phyloP scores from a whole-genome alignment of 2,329 filamentous ascomycete genomes.

The Exserohilum turcica region DNA sequence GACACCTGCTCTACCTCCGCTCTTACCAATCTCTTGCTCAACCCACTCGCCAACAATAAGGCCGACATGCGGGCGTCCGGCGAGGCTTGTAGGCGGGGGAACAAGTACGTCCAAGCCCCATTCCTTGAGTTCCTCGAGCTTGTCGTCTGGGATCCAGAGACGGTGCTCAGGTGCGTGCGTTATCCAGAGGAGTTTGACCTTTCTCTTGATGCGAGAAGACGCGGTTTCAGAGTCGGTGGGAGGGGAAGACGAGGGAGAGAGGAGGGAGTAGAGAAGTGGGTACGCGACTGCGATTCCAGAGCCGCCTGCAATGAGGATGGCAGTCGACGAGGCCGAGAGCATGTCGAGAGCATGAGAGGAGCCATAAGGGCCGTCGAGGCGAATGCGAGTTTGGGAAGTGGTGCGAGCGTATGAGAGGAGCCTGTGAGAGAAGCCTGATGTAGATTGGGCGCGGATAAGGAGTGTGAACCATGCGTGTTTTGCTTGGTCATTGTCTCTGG shows the following conservation, averaged over 20 bases:
- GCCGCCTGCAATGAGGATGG: constrained; percentile 65
- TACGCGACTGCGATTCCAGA: constrained; percentile 69
- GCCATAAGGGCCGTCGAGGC: constrained; percentile 70
- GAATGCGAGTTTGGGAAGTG: constrained; percentile 53
- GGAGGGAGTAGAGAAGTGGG: constrained; percentile 62
- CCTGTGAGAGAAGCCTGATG: constrained; percentile 61
- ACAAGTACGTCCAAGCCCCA: constrained; percentile 60
- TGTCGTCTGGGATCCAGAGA: constrained; percentile 59
- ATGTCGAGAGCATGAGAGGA: constrained; percentile 61
- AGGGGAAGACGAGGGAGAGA: constrained; percentile 25
- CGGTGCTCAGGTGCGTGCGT: constrained; percentile 60
- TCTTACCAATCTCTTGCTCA: constrained; percentile 37
- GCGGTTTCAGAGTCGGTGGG: constrained; percentile 23
- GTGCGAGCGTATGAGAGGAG: constrained; percentile 59
- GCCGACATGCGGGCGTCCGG: constrained; percentile 60
- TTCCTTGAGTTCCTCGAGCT: constrained; percentile 56
- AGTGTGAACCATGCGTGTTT: constrained; percentile 60
- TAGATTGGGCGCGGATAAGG: constrained; percentile 62
- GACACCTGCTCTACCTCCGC: constrained; percentile 56
- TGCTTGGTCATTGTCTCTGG: constrained; percentile 36
- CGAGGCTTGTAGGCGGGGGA: constrained; percentile 60
- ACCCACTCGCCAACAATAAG: constrained; percentile 51
- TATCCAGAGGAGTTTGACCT: constrained; percentile 64
- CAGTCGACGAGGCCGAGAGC: constrained; percentile 56
- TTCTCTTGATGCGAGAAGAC: constrained; percentile 26